phyloP scores from a whole-genome alignment of 148 eudicot genomes.

The Heliamphora exappendiculata region DNA sequence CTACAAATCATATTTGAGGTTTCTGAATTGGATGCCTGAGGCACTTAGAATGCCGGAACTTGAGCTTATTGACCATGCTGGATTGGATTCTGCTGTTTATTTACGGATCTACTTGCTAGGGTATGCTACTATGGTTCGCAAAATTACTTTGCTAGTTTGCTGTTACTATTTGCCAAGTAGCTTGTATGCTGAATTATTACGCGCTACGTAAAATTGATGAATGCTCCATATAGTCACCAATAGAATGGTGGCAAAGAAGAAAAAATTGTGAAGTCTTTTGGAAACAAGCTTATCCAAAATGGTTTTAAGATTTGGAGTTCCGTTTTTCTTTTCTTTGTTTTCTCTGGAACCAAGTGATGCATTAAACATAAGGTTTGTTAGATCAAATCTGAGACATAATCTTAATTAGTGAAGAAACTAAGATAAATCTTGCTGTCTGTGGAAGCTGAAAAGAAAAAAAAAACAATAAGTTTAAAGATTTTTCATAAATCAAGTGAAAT shows the following conservation, averaged over 20 bases:
- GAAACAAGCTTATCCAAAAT: neutral
- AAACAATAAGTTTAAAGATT: too few relatives aligned
- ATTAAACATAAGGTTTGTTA: neutral
- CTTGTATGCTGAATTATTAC: neutral
- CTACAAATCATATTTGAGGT: conserved; percentile 65
- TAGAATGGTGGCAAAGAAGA: neutral
- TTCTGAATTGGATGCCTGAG: conserved; percentile 94
- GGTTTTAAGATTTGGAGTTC: neutral
- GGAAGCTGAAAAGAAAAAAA: neutral
- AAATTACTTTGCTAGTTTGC: neutral
- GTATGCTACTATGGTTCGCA: conserved; percentile 32
- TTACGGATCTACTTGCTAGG: conserved; percentile 86
- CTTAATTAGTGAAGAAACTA: neutral
- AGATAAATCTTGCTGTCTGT: too few relatives aligned
- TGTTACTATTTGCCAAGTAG: neutral
- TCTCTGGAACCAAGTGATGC: neutral
- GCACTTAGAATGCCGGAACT: conserved; percentile 89
- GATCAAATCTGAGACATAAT: neutral
- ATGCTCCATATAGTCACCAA: neutral
- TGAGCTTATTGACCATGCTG: conserved; percentile 95
- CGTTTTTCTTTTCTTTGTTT: neutral
- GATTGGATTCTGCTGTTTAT: conserved; percentile 91
- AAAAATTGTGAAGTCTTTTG: neutral
- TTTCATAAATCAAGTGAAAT: neutral
- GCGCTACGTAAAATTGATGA: neutral